Evolutionary conservation across 164 flowering plant genomes (phyloP).

Genomic region (Cinnamomum micranthum): DNA sequence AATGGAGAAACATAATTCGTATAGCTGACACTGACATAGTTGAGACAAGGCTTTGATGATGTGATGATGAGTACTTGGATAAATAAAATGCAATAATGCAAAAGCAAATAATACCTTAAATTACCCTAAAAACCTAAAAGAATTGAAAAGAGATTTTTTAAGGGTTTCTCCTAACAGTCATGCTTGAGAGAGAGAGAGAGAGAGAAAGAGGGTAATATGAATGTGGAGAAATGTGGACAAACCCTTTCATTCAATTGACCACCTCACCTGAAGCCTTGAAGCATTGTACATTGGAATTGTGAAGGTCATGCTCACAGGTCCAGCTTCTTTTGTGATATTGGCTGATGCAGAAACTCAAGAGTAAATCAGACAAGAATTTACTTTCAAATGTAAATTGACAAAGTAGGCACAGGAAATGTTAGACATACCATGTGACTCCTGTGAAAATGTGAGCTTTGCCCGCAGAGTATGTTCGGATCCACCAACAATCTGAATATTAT

Average conservation of each 20-base stretch:
- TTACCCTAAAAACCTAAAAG: too few species aligned
- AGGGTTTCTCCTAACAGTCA: too few species aligned
- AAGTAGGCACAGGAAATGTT: neutral
- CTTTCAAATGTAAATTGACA: neutral
- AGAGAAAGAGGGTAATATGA: neutral
- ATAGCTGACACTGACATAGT: too few species aligned
- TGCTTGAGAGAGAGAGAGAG: neutral
- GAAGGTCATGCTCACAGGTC: slow-evolving; percentile 91
- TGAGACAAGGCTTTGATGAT: too few species aligned
- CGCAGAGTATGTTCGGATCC: slow-evolving; percentile 87
- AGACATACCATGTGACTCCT: slow-evolving; percentile 74
- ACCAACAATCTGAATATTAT: slow-evolving; percentile 72
- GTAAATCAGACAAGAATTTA: neutral
- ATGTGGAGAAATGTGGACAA: neutral
- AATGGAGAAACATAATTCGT: too few species aligned
- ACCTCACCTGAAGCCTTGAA: slow-evolving; percentile 77
- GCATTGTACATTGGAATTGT: slow-evolving; percentile 88
- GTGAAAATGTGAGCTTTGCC: slow-evolving; percentile 86
- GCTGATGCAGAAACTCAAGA: slow-evolving; percentile 34
- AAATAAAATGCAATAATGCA: too few species aligned
- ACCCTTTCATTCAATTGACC: neutral
- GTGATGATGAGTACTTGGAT: too few species aligned
- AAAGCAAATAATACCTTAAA: too few species aligned
- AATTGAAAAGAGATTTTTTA: too few species aligned
- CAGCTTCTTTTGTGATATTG: slow-evolving; percentile 78